Conservation (phyloP, 192 early-diverging fungal genomes). For the Coemansia sp. region DNA sequence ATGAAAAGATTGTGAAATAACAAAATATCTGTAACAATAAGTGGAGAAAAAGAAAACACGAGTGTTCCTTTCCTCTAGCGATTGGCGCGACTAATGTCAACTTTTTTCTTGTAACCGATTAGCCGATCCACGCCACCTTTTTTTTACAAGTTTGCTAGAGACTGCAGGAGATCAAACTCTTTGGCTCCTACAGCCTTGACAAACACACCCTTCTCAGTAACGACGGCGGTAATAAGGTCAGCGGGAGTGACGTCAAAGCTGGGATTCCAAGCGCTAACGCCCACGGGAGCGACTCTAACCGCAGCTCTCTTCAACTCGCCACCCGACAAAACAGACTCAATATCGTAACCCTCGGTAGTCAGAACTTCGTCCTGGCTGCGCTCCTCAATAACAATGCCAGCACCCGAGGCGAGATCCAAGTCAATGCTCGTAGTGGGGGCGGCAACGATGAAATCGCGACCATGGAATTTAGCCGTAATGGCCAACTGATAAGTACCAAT, state of each 20-base stretch:
- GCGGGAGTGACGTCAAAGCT: slow-evolving; percentile 96
- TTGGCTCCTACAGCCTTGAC: slow-evolving; percentile 53
- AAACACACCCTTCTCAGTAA: slow-evolving; percentile 87
- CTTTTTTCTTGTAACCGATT: too few species aligned
- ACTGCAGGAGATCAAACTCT: slow-evolving; percentile 56
- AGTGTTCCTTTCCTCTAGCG: neutral
- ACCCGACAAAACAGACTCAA: slow-evolving; percentile 37
- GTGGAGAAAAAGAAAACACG: neutral
- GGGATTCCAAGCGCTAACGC: slow-evolving; percentile 94
- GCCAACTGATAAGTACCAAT: slow-evolving; percentile 99
- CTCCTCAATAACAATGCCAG: slow-evolving; percentile 87
- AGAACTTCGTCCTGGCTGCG: slow-evolving; percentile 74
- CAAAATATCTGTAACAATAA: neutral
- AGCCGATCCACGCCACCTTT: neutral
- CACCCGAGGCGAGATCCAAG: slow-evolving; percentile 65
- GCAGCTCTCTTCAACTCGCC: slow-evolving; percentile 54
- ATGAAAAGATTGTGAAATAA: neutral
- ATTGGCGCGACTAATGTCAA: neutral
- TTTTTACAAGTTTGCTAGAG: neutral
- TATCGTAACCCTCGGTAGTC: slow-evolving; percentile 42
- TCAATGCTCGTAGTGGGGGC: slow-evolving; percentile 93
- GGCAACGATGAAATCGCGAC: slow-evolving; percentile 91
- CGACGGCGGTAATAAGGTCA: slow-evolving; percentile 81
- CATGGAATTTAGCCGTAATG: slow-evolving; percentile 83
- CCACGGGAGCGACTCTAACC: slow-evolving; percentile 78